Conservation (phyloP, 345 rosid species). For the Citrus sinensis region DVS_A1.0 CM039161.1:17113501-17114000, state of each 20-base stretch:
- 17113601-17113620: slow-evolving; percentile 63
- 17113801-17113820: slow-evolving; percentile 58
- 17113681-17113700: slow-evolving; percentile 62
- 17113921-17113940: slow-evolving; percentile 59
- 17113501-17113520: slow-evolving; percentile 38
- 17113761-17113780: slow-evolving; percentile 54
- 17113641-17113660: slow-evolving; percentile 71
- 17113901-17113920: slow-evolving; percentile 73
- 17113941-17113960: slow-evolving; percentile 45
- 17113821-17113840: slow-evolving; percentile 42
- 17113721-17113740: slow-evolving; percentile 55
- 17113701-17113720: slow-evolving; percentile 72
- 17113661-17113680: slow-evolving; percentile 53
- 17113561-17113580: slow-evolving; percentile 70
- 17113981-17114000: slow-evolving; percentile 55
- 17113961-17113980: slow-evolving; percentile 64
- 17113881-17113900: slow-evolving; percentile 64
- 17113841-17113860: slow-evolving; percentile 75
- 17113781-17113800: slow-evolving; percentile 62
- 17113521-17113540: slow-evolving; percentile 47
- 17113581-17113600: slow-evolving; percentile 54
- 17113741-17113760: slow-evolving; percentile 62
- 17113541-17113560: slow-evolving; percentile 56
- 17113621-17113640: slow-evolving; percentile 52
- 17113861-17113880: slow-evolving; percentile 50